Evolutionary conservation across 192 early-diverging fungal genomes (phyloP).

Genomic region (Entomortierella parvispora): DNA sequence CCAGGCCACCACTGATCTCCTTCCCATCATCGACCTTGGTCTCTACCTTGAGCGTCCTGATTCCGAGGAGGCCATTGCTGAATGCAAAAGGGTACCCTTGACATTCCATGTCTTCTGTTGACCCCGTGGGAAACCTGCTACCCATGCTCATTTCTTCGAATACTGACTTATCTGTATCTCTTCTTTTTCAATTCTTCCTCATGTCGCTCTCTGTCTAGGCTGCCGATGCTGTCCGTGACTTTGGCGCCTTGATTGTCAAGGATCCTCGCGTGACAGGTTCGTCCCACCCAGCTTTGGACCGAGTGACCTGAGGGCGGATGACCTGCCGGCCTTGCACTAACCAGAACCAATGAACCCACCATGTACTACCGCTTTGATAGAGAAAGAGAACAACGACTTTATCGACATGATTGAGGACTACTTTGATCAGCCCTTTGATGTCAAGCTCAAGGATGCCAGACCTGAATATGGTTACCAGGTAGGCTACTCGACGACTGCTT

Average conservation of each 20-base stretch:
- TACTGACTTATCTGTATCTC: neutral
- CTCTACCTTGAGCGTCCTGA: constrained; percentile 64
- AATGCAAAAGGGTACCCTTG: constrained; percentile 61
- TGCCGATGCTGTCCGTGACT: constrained; percentile 68
- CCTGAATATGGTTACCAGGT: constrained; percentile 67
- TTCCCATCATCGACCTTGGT: constrained; percentile 67
- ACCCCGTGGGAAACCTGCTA: neutral
- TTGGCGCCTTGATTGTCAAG: constrained; percentile 70
- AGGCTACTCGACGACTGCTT: too few species aligned
- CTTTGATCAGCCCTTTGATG: constrained; percentile 68
- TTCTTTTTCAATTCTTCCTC: neutral
- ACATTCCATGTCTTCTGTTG: neutral
- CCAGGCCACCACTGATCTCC: constrained; percentile 46
- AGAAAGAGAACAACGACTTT: constrained; percentile 53
- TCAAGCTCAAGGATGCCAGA: constrained; percentile 70
- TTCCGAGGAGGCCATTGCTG: constrained; percentile 60
- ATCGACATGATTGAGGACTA: constrained; percentile 77
- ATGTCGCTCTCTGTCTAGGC: constrained; percentile 37
- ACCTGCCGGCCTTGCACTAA: neutral
- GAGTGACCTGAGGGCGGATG: neutral
- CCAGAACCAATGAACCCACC: neutral
- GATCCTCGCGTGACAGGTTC: constrained; percentile 73
- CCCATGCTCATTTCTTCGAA: neutral
- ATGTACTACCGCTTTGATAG: constrained; percentile 14
- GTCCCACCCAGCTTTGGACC: neutral